Evolutionary conservation across 306 rosid genomes (phyloP).

Genomic region (Astragalus membranaceus): DNA sequence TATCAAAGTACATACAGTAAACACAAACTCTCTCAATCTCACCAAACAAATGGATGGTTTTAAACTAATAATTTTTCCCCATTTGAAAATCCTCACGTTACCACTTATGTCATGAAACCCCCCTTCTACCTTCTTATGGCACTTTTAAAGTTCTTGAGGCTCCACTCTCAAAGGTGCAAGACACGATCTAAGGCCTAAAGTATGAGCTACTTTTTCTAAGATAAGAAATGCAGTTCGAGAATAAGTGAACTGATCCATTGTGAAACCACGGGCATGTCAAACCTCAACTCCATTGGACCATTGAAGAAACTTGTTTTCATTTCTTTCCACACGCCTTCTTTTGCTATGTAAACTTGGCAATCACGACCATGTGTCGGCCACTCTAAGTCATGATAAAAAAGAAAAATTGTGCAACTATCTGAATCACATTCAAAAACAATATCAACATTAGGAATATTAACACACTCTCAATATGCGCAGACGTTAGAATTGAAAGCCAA

Average conservation of each 20-base stretch:
- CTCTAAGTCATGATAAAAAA: too few relatives aligned
- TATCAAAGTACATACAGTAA: background rate
- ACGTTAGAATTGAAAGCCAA: too few relatives aligned
- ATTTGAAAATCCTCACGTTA: background rate
- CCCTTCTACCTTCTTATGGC: background rate
- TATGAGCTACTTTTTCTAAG: background rate
- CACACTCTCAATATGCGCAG: too few relatives aligned
- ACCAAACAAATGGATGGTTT: constrained; percentile 4
- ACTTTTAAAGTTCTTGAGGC: background rate
- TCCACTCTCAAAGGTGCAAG: background rate
- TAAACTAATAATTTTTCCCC: background rate
- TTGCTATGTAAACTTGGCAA: too few relatives aligned
- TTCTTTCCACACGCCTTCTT: too few relatives aligned
- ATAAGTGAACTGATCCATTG: background rate
- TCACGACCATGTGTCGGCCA: too few relatives aligned
- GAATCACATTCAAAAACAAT: too few relatives aligned
- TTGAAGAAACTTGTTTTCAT: too few relatives aligned
- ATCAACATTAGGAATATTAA: too few relatives aligned
- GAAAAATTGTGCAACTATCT: too few relatives aligned
- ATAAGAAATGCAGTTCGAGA: background rate
- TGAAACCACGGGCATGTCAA: background rate
- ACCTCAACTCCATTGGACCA: background rate
- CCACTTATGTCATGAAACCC: background rate
- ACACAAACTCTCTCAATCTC: background rate
- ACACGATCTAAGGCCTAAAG: background rate